Conservation (phyloP, 2,329 filamentous ascomycete species). For the Neofusicoccum kwambonambiense region DNA sequence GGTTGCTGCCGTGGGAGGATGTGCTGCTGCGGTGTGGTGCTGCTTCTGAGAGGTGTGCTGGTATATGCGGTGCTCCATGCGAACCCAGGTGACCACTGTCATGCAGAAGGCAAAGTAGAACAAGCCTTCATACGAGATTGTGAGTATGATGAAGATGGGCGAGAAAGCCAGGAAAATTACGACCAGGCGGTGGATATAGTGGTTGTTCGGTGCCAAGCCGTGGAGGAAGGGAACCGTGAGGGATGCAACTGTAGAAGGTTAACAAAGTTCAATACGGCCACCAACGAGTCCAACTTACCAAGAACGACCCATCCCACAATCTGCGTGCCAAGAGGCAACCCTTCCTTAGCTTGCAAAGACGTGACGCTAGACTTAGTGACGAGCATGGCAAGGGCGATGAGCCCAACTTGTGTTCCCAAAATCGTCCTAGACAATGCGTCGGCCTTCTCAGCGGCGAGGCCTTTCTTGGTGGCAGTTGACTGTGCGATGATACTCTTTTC, state of each 20-base stretch:
- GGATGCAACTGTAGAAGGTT: constrained; percentile 59
- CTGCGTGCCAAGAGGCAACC: constrained; percentile 84
- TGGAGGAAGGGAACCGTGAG: constrained; percentile 80
- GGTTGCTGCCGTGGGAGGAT: constrained; percentile 23
- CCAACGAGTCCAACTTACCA: constrained; percentile 47
- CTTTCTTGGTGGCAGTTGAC: constrained; percentile 34
- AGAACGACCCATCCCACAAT: constrained; percentile 80
- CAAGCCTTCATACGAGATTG: constrained; percentile 93
- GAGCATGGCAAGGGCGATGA: constrained; percentile 76
- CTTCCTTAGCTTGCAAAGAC: constrained; percentile 80
- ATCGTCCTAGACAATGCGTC: constrained; percentile 58
- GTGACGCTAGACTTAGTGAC: constrained; percentile 84
- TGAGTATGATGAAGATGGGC: constrained; percentile 90
- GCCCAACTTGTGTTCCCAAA: constrained; percentile 68
- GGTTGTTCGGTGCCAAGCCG: constrained; percentile 72
- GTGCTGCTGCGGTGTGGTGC: constrained; percentile 22
- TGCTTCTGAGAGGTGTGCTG: constrained; percentile 29
- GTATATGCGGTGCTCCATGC: constrained; percentile 80
- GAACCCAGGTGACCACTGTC: constrained; percentile 82
- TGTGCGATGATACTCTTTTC: constrained; percentile 62
- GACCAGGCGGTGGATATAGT: constrained; percentile 87
- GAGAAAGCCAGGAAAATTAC: constrained; percentile 91
- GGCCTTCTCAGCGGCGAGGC: constrained; percentile 28
- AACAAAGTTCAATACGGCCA: constrained; percentile 13
- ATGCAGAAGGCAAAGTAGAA: constrained; percentile 88